Conservation (phyloP, 805 yeast species). For the Blastobotrys chiropterorum region DNA sequence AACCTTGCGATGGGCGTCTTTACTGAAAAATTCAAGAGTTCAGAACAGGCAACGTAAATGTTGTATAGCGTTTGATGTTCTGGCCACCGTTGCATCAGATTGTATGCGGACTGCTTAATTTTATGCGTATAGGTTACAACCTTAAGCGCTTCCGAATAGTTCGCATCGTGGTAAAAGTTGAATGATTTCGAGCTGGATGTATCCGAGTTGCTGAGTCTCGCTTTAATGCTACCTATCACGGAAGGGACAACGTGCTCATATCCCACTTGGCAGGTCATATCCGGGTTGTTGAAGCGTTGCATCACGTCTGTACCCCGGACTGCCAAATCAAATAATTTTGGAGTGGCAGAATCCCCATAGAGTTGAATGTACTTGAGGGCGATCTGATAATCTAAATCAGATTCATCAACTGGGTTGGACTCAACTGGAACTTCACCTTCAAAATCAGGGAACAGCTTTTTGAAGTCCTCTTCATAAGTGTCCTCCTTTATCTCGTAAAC, state of each 20-base stretch:
- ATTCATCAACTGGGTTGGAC: conserved; percentile 21
- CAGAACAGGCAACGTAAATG: conserved; percentile 55
- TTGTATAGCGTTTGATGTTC: conserved; percentile 87
- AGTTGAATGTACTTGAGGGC: conserved; percentile 29
- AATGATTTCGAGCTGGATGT: conserved; percentile 22
- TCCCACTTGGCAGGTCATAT: not conserved
- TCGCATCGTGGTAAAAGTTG: conserved; percentile 61
- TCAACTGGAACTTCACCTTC: conserved; percentile 52
- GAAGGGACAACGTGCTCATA: not conserved
- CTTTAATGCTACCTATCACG: not conserved
- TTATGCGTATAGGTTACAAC: conserved; percentile 48
- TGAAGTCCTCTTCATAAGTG: conserved; percentile 76
- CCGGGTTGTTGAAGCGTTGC: not conserved
- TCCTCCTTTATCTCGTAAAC: conserved; percentile 50
- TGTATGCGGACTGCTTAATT: conserved; percentile 40
- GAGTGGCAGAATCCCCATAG: not conserved
- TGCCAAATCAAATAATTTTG: not conserved
- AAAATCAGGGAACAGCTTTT: conserved; percentile 77
- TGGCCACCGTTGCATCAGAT: conserved; percentile 71
- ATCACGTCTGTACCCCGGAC: not conserved
- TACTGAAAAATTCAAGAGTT: conserved; percentile 56
- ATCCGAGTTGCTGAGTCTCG: not conserved
- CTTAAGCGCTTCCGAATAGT: conserved; percentile 51
- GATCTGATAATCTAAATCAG: conserved; percentile 42
- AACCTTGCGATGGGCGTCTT: conserved; percentile 69